Conservation (phyloP, 495 filamentous ascomycete genomes). For the Tuber brumale region DNA sequence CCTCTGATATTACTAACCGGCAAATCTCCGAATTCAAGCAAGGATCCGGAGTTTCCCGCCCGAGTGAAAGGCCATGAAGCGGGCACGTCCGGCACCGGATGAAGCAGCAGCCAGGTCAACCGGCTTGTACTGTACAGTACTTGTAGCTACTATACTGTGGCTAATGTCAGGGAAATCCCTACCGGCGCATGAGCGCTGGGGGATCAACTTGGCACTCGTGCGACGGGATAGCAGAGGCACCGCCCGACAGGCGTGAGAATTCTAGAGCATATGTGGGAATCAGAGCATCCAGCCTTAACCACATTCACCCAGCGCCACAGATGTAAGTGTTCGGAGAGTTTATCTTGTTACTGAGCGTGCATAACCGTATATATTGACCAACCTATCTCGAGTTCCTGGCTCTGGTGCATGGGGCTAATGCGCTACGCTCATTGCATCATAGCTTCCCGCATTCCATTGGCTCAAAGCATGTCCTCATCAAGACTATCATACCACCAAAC, state of each 20-base stretch:
- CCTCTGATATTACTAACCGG: not conserved
- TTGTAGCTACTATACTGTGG: too few species aligned
- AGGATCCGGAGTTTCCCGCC: not conserved
- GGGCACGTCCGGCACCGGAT: not conserved
- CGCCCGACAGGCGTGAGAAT: not conserved
- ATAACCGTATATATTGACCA: not conserved
- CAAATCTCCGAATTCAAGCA: not conserved
- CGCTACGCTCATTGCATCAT: not conserved
- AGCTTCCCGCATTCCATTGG: not conserved
- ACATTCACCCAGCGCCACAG: not conserved
- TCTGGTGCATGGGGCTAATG: not conserved
- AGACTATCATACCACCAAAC: not conserved
- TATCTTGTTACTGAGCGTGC: not conserved
- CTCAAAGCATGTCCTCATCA: not conserved
- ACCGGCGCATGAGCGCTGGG: not conserved
- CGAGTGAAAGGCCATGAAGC: slow-evolving; percentile 1
- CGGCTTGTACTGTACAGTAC: not conserved
- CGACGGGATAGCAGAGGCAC: not conserved
- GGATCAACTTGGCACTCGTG: not conserved
- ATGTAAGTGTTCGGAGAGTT: not conserved
- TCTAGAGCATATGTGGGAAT: not conserved
- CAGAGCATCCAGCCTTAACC: not conserved
- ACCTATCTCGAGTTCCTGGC: not conserved
- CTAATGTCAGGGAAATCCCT: not conserved
- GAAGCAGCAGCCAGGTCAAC: not conserved